Evolutionary conservation across 768 basidiomycete species (phyloP), one percentile per base, ranked within the genome.

Genomic region (Albatrellus ellisii): DNA sequence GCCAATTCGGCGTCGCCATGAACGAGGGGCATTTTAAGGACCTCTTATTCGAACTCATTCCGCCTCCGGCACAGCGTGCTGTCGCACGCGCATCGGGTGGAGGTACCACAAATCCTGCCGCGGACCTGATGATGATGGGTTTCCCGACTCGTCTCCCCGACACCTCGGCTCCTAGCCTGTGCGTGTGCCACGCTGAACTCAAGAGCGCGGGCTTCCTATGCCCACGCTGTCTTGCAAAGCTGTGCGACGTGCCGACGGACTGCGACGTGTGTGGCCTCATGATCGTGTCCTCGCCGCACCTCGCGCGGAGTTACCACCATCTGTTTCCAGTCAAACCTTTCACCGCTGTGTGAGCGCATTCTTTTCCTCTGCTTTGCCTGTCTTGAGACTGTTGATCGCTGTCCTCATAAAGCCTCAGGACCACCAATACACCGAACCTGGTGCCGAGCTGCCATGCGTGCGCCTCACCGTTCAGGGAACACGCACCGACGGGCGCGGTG

Each of bases 101-200:
- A 37, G 62, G 68, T 4, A 56, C 60, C 9, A 60, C 66, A 9
- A 82, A 79, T 47, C 73, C 74, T 17, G 73, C 80, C 0, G 80
- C 87, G 0, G 94, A 98, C 62, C 66, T 99, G 40, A 95, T 99
- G 85, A 85, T 95, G 73, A 98, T 99, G 89, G 95, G 95, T 7
- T 99, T 99, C 61, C 95, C 95, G 1, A 89, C 85, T 12, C 78
- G 91, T 14, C 68, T 95, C 5, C 87, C 92, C 0, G 82, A 86
- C 51, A 76, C 77, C 8, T 84, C 81, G 3, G 79, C 79, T 26
- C 79, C 80, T 6, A 81, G 82, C 41, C 67, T 98, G 15, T 99
- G 95, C 54, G 87, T 79, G 6, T 99, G 95, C 56, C 95, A 99
- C 59, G 86, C 86, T 11, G 77, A 88, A 50, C 67, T 99, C 60